These are phyloP conservation scores for Xerocomus potaroensis DNA, from an alignment of 768 basidiomycete species.

Conservation along the genomic window DNA sequence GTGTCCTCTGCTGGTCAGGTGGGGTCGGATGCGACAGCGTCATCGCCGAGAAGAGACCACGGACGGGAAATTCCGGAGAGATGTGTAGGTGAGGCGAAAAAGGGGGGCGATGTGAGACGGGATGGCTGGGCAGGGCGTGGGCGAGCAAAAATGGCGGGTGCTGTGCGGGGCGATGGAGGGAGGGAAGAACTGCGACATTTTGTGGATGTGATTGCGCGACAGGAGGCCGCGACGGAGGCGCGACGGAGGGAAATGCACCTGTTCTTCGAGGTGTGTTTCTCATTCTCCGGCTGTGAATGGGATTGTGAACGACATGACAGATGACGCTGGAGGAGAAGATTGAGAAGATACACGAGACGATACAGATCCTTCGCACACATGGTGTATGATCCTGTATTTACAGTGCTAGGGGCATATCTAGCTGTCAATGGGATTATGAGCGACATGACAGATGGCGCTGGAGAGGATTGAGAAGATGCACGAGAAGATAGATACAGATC, in stretches of 20 bases:
- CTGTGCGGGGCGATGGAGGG: conserved; percentile 1
- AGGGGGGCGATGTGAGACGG: not conserved
- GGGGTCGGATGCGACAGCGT: conserved; percentile 22
- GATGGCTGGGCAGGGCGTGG: conserved; percentile 1
- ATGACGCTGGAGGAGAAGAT: conserved; percentile 55
- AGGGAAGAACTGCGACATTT: conserved; percentile 31
- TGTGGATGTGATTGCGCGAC: conserved; percentile 44
- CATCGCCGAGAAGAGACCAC: conserved; percentile 8
- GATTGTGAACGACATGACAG: conserved; percentile 27
- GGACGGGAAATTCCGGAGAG: conserved; percentile 19
- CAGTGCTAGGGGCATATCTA: too few relatives aligned
- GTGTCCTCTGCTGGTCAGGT: not conserved
- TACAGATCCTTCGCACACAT: conserved; percentile 35
- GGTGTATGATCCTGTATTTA: conserved; percentile 1
- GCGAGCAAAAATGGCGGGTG: not conserved
- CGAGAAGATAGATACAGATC: conserved; percentile 42
- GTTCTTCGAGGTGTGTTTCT: conserved; percentile 44
- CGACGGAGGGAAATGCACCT: conserved; percentile 43
- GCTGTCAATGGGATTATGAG: not conserved
- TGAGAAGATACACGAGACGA: conserved; percentile 45
- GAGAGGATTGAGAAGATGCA: conserved; percentile 51
- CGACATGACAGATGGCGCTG: conserved; percentile 45
- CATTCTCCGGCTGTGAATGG: not conserved
- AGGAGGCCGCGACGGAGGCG: conserved; percentile 35
- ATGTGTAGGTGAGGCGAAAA: too few relatives aligned